Conservation (phyloP, 768 basidiomycete species). For the Mycena rebaudengoi region DNA sequence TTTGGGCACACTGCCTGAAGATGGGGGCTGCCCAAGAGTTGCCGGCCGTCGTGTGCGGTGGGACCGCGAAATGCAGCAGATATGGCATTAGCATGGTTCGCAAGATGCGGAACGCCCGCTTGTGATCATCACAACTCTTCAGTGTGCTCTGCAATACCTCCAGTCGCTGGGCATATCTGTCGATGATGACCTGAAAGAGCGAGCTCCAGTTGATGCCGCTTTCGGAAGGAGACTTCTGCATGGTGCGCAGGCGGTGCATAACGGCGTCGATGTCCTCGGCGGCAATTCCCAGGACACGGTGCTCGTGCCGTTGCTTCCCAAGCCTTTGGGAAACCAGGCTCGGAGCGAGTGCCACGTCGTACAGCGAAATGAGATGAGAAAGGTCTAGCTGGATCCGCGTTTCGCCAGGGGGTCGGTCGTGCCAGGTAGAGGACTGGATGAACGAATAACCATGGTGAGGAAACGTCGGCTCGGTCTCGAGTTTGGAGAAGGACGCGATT, state of each 20-base stretch:
- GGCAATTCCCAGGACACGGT: slow-evolving; percentile 45
- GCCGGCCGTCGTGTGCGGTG: slow-evolving; percentile 11
- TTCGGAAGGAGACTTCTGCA: slow-evolving; percentile 12
- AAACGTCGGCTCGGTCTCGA: slow-evolving; percentile 24
- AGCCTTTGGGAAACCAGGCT: slow-evolving; percentile 42
- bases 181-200: slow-evolving; percentile 44
- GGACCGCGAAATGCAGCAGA: slow-evolving; percentile 31
- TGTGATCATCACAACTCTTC: slow-evolving; percentile 12
- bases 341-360: slow-evolving; percentile 47
- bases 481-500: slow-evolving; percentile 45
- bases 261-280: slow-evolving; percentile 34
- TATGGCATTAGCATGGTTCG: slow-evolving; percentile 42
- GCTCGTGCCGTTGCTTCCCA: slow-evolving; percentile 41
- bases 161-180: slow-evolving; percentile 52
- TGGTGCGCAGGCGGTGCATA: slow-evolving; percentile 34
- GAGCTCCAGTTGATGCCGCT: slow-evolving; percentile 53
- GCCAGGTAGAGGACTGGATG: slow-evolving; percentile 49
- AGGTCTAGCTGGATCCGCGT: slow-evolving; percentile 53
- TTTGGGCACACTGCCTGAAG: slow-evolving; percentile 40
- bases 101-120: slow-evolving; percentile 37
- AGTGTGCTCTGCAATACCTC: slow-evolving; percentile 48
- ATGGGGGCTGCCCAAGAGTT: slow-evolving; percentile 43
- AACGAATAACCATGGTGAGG: slow-evolving; percentile 21
- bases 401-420: slow-evolving; percentile 53
- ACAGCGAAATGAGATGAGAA: slow-evolving; percentile 51